Evolutionary conservation across 768 basidiomycete genomes (phyloP).

Genomic region (Lentinula edodes): DNA sequence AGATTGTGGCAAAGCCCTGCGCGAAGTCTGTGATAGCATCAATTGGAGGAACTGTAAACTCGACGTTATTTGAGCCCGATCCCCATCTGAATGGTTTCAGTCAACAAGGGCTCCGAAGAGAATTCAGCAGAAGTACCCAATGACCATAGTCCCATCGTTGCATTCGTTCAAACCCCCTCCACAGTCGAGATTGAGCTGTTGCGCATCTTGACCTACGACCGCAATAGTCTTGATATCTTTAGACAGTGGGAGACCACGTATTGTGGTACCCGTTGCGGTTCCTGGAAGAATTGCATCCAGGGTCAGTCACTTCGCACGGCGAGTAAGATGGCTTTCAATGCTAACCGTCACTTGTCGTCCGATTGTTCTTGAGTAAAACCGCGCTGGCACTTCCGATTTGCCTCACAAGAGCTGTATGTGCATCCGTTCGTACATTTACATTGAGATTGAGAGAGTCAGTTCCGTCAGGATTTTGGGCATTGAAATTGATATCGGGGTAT

Average conservation of each 20-base stretch:
- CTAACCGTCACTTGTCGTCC: constrained; percentile 29
- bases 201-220: constrained; percentile 55
- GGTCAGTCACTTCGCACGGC: background rate
- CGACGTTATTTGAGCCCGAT: constrained; percentile 42
- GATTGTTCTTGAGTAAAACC: constrained; percentile 63
- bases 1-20: constrained; percentile 31
- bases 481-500: constrained; percentile 34
- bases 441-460: constrained; percentile 37
- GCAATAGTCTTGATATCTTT: constrained; percentile 49
- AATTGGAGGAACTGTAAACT: constrained; percentile 40
- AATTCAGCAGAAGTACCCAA: constrained; percentile 42
- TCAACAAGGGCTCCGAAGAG: constrained; percentile 15
- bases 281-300: background rate
- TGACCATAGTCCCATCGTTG: constrained; percentile 53
- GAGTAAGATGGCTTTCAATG: background rate
- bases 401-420: constrained; percentile 45
- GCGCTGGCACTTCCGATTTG: constrained; percentile 64
- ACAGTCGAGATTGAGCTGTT: constrained; percentile 40
- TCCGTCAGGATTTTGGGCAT: constrained; percentile 39
- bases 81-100: constrained; percentile 32
- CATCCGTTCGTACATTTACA: constrained; percentile 36
- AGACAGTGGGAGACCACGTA: constrained; percentile 39
- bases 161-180: constrained; percentile 48
- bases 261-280: constrained; percentile 23
- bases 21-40: constrained; percentile 38